Evolutionary conservation across 2,329 filamentous ascomycete genomes (phyloP).

Genomic region (Septoria petroselini): DNA sequence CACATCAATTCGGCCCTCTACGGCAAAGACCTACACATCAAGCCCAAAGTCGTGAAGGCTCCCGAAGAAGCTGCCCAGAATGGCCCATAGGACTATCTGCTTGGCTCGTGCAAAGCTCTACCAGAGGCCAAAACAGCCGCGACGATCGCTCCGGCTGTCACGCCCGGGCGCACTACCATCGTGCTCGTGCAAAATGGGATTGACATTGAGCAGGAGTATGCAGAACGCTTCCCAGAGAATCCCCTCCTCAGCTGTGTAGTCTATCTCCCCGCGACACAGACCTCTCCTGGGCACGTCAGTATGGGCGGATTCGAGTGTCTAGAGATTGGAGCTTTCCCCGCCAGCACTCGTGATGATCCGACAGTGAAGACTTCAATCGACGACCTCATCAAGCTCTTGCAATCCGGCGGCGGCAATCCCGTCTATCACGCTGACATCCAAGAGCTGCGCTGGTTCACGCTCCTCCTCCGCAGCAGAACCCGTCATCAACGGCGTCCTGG

Average conservation of each 20-base stretch:
- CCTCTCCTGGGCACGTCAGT: conserved; percentile 47
- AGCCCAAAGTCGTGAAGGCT: conserved; percentile 38
- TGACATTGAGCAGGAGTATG: conserved; percentile 57
- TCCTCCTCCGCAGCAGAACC: conserved; percentile 47
- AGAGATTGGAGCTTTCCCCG: conserved; percentile 52
- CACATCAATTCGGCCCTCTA: conserved; percentile 42
- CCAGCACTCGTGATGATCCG: conserved; percentile 13
- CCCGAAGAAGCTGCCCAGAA: conserved; percentile 38
- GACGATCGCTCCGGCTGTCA: conserved; percentile 43
- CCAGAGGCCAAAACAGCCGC: conserved; percentile 39
- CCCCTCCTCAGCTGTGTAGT: conserved; percentile 57
- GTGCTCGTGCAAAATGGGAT: conserved; percentile 63
- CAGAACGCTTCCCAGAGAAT: conserved; percentile 48
- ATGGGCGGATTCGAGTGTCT: conserved; percentile 50
- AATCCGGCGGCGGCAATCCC: conserved; percentile 46
- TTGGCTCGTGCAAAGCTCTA: conserved; percentile 49
- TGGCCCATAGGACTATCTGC: conserved; percentile 47
- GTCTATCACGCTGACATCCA: conserved; percentile 56
- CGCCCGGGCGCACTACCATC: conserved; percentile 48
- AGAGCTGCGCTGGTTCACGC: conserved; percentile 57
- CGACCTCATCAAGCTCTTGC: conserved; percentile 28
- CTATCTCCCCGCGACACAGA: conserved; percentile 54
- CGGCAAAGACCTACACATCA: conserved; percentile 38
- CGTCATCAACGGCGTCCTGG: conserved; percentile 45
- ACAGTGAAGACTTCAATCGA: conserved; percentile 34